Percentiles rank a stretch among this genome's conserved stretches.
phyloP scores from a whole-genome alignment of 75 land plant genomes.

The Larix kaempferi region DNA sequence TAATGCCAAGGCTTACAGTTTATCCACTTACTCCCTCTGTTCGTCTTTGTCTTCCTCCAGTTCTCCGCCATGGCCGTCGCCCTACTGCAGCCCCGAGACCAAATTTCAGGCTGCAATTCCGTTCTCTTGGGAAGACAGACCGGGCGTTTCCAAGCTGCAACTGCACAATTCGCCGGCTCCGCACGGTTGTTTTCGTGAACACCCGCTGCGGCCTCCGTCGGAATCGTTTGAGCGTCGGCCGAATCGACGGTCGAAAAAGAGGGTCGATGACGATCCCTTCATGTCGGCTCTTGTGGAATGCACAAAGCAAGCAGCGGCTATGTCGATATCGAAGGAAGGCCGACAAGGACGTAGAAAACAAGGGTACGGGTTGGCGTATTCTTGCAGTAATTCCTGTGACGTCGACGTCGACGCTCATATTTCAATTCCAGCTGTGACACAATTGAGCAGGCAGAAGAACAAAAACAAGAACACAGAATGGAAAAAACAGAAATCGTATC shows the following conservation, averaged over 20 bases:
- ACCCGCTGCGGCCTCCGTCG: neutral
- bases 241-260: neutral
- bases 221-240: neutral
- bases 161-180: neutral
- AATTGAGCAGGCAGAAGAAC: too few species aligned
- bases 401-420: too few species aligned
- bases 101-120: neutral
- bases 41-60: neutral
- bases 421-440: too few species aligned
- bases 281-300: neutral
- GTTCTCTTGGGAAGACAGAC: slow-evolving; percentile 4
- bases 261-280: neutral
- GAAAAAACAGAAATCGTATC: too few species aligned
- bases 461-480: too few species aligned
- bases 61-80: slow-evolving; percentile 2
- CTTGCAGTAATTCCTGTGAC: too few species aligned
- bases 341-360: too few species aligned
- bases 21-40: neutral
- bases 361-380: too few species aligned
- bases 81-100: neutral
- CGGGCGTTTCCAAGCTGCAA: neutral
- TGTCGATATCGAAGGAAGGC: too few species aligned
- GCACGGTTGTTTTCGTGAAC: neutral
- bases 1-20: neutral
- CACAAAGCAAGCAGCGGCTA: neutral